These are phyloP conservation scores for Truncatella angustata DNA, from an alignment of 2,329 filamentous ascomycete genomes.

Conservation along the genomic window DNA sequence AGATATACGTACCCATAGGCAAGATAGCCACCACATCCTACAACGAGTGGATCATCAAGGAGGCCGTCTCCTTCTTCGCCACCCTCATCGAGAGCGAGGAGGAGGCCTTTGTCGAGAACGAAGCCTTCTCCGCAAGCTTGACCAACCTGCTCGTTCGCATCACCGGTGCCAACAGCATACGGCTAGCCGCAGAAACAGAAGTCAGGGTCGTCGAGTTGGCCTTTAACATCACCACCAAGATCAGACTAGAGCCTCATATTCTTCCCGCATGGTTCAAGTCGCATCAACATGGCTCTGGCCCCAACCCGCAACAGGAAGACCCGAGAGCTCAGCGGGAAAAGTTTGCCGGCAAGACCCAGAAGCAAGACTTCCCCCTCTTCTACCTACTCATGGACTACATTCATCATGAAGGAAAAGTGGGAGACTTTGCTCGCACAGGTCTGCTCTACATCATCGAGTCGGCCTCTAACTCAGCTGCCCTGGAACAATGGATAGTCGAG, in stretches of 20 bases:
- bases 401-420: conserved; percentile 89
- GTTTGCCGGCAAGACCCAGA: conserved; percentile 82
- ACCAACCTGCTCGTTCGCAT: conserved; percentile 83
- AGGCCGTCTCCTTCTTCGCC: conserved; percentile 83
- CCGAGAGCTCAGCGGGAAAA: conserved; percentile 54
- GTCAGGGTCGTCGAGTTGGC: conserved; percentile 86
- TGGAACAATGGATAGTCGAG: conserved; percentile 97
- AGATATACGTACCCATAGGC: conserved; percentile 85
- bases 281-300: conserved; percentile 32
- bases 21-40: conserved; percentile 85
- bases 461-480: conserved; percentile 73
- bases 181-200: conserved; percentile 78
- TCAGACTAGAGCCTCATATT: conserved; percentile 82
- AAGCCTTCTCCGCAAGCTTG: conserved; percentile 79
- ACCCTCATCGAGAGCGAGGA: conserved; percentile 95
- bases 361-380: conserved; percentile 92
- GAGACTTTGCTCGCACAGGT: conserved; percentile 93
- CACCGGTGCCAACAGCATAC: conserved; percentile 68
- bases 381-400: conserved; percentile 96
- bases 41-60: conserved; percentile 81
- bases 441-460: conserved; percentile 94
- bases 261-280: conserved; percentile 88
- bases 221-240: conserved; percentile 96
- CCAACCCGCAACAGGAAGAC: conserved; percentile 36
- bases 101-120: conserved; percentile 87